phyloP scores from a whole-genome alignment of 768 basidiomycete species.

The Suillus ampliporus region DNA sequence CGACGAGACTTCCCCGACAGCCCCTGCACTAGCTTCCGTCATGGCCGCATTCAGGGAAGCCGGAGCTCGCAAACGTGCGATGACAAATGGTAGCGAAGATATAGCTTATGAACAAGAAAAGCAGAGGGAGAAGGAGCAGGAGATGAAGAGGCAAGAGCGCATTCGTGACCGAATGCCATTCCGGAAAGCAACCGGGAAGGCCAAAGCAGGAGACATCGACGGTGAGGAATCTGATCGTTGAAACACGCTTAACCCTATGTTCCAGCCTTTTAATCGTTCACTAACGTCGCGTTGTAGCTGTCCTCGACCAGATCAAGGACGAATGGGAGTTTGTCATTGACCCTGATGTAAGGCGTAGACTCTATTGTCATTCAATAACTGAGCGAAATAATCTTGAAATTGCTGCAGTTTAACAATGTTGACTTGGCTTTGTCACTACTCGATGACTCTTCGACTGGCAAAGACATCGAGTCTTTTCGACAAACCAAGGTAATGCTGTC shows the following conservation, averaged over 20 bases:
- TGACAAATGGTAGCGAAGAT: constrained; percentile 58
- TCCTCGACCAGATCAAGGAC: constrained; percentile 84
- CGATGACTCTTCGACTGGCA: constrained; percentile 73
- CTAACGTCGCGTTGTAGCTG: constrained; percentile 50
- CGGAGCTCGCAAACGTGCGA: constrained; percentile 55
- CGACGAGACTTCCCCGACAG: constrained; percentile 37
- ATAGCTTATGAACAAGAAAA: constrained; percentile 61
- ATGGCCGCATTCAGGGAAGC: constrained; percentile 76
- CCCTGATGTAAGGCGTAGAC: constrained; percentile 63
- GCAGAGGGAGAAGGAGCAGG: constrained; percentile 64
- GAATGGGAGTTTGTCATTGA: constrained; percentile 91
- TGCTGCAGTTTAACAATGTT: constrained; percentile 85
- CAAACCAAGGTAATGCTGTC: constrained; percentile 79
- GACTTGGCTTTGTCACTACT: constrained; percentile 91
- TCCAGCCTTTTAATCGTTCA: background rate
- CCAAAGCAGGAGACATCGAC: constrained; percentile 83
- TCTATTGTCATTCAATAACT: constrained; percentile 5
- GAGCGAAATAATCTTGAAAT: constrained; percentile 15
- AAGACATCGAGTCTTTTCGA: constrained; percentile 78
- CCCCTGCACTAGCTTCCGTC: constrained; percentile 55
- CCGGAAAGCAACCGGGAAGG: constrained; percentile 54
- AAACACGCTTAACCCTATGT: background rate
- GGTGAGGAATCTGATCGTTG: constrained; percentile 49
- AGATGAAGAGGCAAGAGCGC: constrained; percentile 68
- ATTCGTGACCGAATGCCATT: constrained; percentile 73